Percentiles rank a stretch among this genome's conserved stretches.
These are phyloP conservation scores for Dactylellina sp. DNA, from an alignment of 2,329 filamentous ascomycete species.

Conservation along the genomic window DNA sequence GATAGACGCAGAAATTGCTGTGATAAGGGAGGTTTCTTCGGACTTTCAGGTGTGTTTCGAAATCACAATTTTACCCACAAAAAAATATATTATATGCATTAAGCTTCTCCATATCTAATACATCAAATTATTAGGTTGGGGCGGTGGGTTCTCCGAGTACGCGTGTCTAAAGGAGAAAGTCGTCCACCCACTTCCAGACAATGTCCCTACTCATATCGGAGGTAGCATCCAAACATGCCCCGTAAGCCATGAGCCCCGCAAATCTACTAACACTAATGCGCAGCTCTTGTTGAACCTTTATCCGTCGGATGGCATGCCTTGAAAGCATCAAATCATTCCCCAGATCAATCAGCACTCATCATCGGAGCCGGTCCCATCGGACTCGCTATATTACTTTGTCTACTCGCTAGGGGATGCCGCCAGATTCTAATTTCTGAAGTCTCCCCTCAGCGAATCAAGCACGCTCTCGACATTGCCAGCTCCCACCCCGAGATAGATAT, in stretches of 20 bases:
- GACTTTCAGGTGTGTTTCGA: constrained; percentile 61
- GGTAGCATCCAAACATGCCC: no score
- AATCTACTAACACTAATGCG: constrained; percentile 60
- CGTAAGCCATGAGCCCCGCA: no score
- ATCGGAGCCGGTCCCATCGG: constrained; percentile 75
- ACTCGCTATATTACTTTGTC: constrained; percentile 71
- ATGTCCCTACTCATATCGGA: constrained; percentile 68
- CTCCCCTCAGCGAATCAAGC: constrained; percentile 61
- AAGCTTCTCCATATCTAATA: neutral
- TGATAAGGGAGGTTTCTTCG: constrained; percentile 69
- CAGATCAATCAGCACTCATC: constrained; percentile 68
- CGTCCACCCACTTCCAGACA: constrained; percentile 64
- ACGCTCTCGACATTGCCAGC: constrained; percentile 41
- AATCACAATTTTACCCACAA: neutral
- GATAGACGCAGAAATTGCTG: constrained; percentile 71
- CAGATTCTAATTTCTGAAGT: constrained; percentile 72
- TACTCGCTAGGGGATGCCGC: constrained; percentile 68
- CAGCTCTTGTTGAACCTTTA: constrained; percentile 73
- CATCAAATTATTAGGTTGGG: constrained; percentile 53
- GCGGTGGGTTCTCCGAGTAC: constrained; percentile 64
- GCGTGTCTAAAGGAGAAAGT: constrained; percentile 70
- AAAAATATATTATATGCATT: neutral
- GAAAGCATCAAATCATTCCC: constrained; percentile 63
- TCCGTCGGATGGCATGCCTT: constrained; percentile 75
- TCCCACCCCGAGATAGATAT: constrained; percentile 38